These are phyloP conservation scores for Lecanicillium sp. DNA, from an alignment of 2,329 filamentous ascomycete genomes.

Conservation along the genomic window DNA sequence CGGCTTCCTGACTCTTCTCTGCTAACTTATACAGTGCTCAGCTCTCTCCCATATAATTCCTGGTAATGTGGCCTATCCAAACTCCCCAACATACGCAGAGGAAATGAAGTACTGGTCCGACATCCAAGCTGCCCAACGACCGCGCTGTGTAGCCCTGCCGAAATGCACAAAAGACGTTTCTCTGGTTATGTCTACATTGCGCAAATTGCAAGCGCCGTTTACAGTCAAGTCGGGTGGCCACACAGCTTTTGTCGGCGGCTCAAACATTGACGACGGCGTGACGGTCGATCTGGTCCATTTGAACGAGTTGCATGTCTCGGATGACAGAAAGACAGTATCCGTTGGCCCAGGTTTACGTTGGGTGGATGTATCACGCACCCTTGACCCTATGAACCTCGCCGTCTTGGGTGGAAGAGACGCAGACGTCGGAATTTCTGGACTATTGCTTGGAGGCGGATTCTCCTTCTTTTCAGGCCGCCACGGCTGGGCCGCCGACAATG, in stretches of 20 bases:
- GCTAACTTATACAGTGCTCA: neutral
- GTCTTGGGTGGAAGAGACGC: conserved; percentile 10
- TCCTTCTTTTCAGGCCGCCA: conserved; percentile 35
- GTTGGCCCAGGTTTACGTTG: conserved; percentile 37
- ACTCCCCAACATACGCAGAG: neutral
- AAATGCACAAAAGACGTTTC: conserved; percentile 10
- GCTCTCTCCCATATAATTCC: neutral
- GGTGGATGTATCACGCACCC: conserved; percentile 29
- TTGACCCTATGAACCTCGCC: conserved; percentile 24
- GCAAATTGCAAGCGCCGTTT: conserved; percentile 23
- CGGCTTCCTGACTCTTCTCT: too few relatives aligned
- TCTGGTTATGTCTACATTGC: conserved; percentile 11
- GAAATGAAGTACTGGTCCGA: conserved; percentile 6
- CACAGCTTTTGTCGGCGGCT: conserved; percentile 32
- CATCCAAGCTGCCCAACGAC: conserved; percentile 1
- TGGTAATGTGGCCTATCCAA: conserved; percentile 1
- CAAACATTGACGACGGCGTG: conserved; percentile 31
- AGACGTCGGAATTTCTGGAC: conserved; percentile 10
- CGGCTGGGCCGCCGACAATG: conserved; percentile 25
- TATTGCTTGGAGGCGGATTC: conserved; percentile 26
- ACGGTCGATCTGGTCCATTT: conserved; percentile 35
- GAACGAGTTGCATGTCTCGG: conserved; percentile 23
- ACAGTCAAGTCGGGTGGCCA: conserved; percentile 45
- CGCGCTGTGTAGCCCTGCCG: conserved; percentile 13
- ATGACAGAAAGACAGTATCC: conserved; percentile 24